Percentiles rank a stretch among this genome's conserved stretches.
phyloP scores from a whole-genome alignment of 2,329 filamentous ascomycete species.

The Phoma sp. region DNA sequence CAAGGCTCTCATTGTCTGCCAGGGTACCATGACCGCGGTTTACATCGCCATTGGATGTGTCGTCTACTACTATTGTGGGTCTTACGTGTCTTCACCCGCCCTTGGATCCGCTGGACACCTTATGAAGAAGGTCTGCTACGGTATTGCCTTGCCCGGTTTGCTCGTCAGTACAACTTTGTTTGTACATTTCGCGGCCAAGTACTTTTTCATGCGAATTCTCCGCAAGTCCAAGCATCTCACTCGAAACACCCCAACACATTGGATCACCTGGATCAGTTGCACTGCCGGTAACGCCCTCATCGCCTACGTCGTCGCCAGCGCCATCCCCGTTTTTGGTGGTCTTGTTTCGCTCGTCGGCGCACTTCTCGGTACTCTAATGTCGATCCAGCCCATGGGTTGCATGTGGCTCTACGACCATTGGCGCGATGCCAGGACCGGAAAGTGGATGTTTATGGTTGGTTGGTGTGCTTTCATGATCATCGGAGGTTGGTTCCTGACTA shows the following conservation, averaged over 20 bases:
- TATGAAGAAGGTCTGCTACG: constrained; percentile 70
- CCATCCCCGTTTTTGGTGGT: constrained; percentile 37
- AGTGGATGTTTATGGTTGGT: constrained; percentile 31
- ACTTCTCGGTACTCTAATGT: constrained; percentile 36
- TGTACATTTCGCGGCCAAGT: constrained; percentile 35
- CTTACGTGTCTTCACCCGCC: constrained; percentile 68
- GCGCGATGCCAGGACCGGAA: constrained; percentile 16
- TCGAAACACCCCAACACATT: constrained; percentile 32
- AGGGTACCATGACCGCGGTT: constrained; percentile 64
- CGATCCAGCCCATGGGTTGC: constrained; percentile 35
- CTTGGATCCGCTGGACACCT: constrained; percentile 65
- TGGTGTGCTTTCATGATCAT: constrained; percentile 35
- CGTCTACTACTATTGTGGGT: constrained; percentile 71
- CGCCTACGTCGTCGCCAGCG: constrained; percentile 34
- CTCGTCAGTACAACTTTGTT: constrained; percentile 33
- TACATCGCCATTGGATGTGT: constrained; percentile 71
- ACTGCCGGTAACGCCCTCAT: constrained; percentile 25
- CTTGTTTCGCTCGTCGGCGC: constrained; percentile 36
- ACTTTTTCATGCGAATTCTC: constrained; percentile 70
- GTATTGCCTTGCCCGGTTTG: constrained; percentile 64
- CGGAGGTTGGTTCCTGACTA: constrained; percentile 30
- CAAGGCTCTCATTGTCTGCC: constrained; percentile 63
- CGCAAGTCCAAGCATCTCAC: constrained; percentile 70
- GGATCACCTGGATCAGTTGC: constrained; percentile 34
- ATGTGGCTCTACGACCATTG: constrained; percentile 42